Conservation (phyloP, 805 yeast genomes). For the Vanderwaltozyma yarrowii region DNA sequence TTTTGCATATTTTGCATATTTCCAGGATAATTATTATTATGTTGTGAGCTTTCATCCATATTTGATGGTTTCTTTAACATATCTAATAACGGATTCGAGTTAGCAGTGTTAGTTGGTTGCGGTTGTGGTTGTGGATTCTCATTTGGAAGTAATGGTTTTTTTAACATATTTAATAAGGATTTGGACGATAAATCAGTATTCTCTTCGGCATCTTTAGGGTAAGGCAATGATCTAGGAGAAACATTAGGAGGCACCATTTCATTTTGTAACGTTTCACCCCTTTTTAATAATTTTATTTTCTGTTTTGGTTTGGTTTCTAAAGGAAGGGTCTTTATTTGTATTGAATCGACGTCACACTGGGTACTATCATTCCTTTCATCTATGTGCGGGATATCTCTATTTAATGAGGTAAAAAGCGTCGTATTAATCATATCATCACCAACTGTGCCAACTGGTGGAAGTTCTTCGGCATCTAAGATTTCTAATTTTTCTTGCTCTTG, state of each 20-base stretch:
- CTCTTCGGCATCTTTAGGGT: conserved; percentile 5
- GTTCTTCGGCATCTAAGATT: conserved; percentile 7
- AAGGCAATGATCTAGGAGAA: conserved; percentile 15
- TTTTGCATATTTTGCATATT: no score
- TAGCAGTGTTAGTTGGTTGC: no score
- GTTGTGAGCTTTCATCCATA: background rate
- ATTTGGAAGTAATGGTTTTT: background rate
- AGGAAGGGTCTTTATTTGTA: background rate
- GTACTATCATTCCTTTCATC: conserved; percentile 12
- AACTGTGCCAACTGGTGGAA: background rate
- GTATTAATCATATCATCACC: conserved; percentile 7
- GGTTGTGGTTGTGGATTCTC: background rate
- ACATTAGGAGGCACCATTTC: conserved; percentile 1
- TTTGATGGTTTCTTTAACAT: background rate
- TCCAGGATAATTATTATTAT: background rate
- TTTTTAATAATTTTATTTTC: conserved; percentile 28
- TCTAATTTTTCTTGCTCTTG: conserved; percentile 7
- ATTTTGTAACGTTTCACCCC: conserved; percentile 27
- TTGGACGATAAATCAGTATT: conserved; percentile 1
- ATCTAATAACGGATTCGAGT: conserved; percentile 1
- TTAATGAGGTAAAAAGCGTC: conserved; percentile 5
- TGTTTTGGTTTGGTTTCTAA: conserved; percentile 15
- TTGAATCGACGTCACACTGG: background rate
- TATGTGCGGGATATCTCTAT: conserved; percentile 16
- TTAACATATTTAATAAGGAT: background rate